phyloP scores from a whole-genome alignment of 2,329 filamentous ascomycete genomes.

The Fusarium buharicum region DNA sequence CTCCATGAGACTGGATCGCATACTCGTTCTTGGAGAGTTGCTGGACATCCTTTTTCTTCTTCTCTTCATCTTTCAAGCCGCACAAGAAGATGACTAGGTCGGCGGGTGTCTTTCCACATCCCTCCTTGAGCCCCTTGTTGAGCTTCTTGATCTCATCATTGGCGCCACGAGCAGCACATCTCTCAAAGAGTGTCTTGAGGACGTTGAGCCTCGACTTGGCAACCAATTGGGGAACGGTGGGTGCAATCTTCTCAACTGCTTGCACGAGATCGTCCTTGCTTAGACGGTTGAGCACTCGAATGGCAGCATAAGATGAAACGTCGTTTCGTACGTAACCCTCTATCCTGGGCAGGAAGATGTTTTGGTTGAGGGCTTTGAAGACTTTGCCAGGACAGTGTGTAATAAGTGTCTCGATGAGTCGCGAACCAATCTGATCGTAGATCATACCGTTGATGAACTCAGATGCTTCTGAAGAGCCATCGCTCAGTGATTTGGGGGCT shows the following conservation, averaged over 20 bases:
- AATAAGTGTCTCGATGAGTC: constrained; percentile 88
- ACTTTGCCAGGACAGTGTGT: constrained; percentile 83
- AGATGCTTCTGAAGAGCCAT: constrained; percentile 76
- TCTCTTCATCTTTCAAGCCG: constrained; percentile 54
- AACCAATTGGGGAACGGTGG: constrained; percentile 78
- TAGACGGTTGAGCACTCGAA: constrained; percentile 82
- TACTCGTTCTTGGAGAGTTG: constrained; percentile 66
- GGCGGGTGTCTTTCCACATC: constrained; percentile 60
- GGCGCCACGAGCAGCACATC: constrained; percentile 76
- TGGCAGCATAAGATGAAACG: constrained; percentile 87
- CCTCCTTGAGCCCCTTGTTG: constrained; percentile 59
- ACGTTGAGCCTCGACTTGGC: constrained; percentile 81
- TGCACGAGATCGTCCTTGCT: constrained; percentile 85
- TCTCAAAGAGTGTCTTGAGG: constrained; percentile 83
- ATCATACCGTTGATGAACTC: constrained; percentile 86
- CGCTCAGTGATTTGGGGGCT: constrained; percentile 73
- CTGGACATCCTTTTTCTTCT: constrained; percentile 51
- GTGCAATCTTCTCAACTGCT: constrained; percentile 76
- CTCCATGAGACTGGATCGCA: constrained; percentile 73
- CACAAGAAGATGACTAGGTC: constrained; percentile 63
- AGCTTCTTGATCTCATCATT: constrained; percentile 62
- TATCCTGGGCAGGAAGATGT: constrained; percentile 82
- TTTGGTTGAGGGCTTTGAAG: constrained; percentile 87
- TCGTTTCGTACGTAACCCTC: constrained; percentile 87
- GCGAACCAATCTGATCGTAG: constrained; percentile 90